Evolutionary conservation across 176 grass and related monocot species (phyloP).

Genomic region (Triticum dicoccoides): DNA sequence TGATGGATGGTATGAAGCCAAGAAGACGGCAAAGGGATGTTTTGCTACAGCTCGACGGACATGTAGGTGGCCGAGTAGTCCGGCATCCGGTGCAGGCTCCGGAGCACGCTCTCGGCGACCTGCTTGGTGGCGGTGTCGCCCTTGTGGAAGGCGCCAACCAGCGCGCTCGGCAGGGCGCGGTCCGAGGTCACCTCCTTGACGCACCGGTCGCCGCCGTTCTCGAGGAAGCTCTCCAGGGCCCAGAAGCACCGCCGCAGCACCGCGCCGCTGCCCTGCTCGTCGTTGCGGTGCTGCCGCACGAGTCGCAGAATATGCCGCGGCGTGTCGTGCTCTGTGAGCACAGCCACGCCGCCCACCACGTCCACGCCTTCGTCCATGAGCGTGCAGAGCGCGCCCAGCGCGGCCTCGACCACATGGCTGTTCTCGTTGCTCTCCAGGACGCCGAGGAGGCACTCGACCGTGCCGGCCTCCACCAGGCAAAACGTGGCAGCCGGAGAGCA

Average conservation of each 20-base stretch:
- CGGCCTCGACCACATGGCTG: constrained; percentile 44
- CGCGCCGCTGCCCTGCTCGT: not conserved
- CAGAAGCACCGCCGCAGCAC: constrained; percentile 68
- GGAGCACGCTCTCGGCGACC: constrained; percentile 77
- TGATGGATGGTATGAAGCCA: not conserved
- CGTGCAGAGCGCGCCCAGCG: constrained; percentile 68
- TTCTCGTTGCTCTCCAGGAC: constrained; percentile 62
- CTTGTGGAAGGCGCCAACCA: constrained; percentile 69
- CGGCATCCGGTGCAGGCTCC: constrained; percentile 61
- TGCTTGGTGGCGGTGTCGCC: constrained; percentile 63
- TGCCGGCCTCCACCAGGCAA: constrained; percentile 61
- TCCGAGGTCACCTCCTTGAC: constrained; percentile 54
- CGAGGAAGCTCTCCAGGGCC: constrained; percentile 72
- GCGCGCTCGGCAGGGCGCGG: constrained; percentile 51
- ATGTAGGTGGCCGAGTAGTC: constrained; percentile 53
- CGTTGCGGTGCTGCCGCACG: constrained; percentile 59
- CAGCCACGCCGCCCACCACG: constrained; percentile 52
- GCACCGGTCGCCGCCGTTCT: constrained; percentile 51
- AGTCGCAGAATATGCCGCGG: constrained; percentile 47
- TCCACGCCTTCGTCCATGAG: constrained; percentile 74
- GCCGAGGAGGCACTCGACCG: constrained; percentile 67
- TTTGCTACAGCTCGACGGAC: constrained; percentile 39
- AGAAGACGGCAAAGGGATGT: not conserved
- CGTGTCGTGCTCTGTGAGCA: constrained; percentile 52
- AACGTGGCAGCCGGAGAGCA: constrained; percentile 64